Percentiles rank a stretch among this genome's conserved stretches.
Conservation (phyloP, 2,329 filamentous ascomycete genomes). For the Fusarium sp. region DNA sequence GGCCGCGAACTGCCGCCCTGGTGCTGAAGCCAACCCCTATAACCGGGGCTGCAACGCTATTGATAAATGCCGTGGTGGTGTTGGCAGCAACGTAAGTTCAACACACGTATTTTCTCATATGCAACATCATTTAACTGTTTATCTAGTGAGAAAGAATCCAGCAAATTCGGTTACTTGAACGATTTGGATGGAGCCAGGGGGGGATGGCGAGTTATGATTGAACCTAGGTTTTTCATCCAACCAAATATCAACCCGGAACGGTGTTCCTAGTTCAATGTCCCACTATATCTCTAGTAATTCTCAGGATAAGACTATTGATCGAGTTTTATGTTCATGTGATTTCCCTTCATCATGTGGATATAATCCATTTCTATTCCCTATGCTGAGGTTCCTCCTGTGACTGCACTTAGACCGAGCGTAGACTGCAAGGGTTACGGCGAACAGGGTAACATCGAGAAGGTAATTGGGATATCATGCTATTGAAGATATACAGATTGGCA, state of each 20-base stretch:
- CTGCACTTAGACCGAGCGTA: background rate
- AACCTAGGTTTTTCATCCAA: background rate
- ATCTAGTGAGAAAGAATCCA: background rate
- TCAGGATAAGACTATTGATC: too few species aligned
- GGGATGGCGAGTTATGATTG: background rate
- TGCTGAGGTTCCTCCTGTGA: background rate
- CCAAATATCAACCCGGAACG: rapidly evolving
- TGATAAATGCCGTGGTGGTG: background rate
- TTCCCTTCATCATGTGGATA: too few species aligned
- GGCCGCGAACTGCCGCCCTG: background rate
- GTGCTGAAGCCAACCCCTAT: background rate
- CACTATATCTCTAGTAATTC: too few species aligned
- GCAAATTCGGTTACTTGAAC: too few species aligned
- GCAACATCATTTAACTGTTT: rapidly evolving
- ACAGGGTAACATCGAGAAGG: too few species aligned
- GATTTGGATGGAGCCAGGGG: too few species aligned
- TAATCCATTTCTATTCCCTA: rapidly evolving
- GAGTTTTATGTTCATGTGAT: too few species aligned
- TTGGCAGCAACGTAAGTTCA: background rate
- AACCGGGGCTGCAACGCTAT: background rate
- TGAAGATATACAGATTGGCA: too few species aligned
- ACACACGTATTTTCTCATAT: rapidly evolving
- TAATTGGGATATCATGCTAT: too few species aligned
- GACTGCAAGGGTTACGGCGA: too few species aligned
- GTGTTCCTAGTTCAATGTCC: background rate